A percentile compares a stretch with the other conserved stretches of the same genome.
phyloP scores from a whole-genome alignment of 2,329 filamentous ascomycete genomes.

The Xylariomycetidae sp. region DNA sequence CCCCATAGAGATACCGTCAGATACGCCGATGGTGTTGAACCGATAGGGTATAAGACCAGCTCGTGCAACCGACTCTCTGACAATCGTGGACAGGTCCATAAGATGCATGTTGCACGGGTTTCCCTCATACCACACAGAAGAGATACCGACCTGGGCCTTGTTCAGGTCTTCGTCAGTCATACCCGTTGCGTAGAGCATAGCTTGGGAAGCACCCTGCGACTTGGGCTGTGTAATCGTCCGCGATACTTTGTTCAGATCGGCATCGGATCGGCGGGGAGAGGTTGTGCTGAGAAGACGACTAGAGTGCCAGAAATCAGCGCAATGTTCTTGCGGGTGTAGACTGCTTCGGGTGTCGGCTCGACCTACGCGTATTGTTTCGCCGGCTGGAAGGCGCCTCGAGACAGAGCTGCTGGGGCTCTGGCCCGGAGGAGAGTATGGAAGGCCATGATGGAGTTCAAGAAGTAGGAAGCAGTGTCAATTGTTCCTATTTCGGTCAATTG shows the following conservation, averaged over 20 bases:
- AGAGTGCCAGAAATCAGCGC: too few relatives aligned
- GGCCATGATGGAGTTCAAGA: slow-evolving; percentile 18
- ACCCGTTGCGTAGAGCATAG: slow-evolving; percentile 97
- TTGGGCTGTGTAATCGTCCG: slow-evolving; percentile 89
- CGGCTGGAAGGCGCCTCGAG: slow-evolving; percentile 17
- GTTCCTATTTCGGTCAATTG: slow-evolving; percentile 3
- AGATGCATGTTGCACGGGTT: slow-evolving; percentile 99
- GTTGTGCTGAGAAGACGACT: slow-evolving; percentile 51
- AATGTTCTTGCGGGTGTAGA: too few relatives aligned
- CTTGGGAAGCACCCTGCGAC: slow-evolving; percentile 95
- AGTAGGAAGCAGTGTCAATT: too few relatives aligned
- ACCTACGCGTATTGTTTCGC: slow-evolving; percentile 26
- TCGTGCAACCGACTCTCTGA: slow-evolving; percentile 57
- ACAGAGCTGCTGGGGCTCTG: slow-evolving; percentile 23
- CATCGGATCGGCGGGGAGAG: slow-evolving; percentile 41
- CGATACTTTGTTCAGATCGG: slow-evolving; percentile 78
- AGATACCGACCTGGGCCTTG: slow-evolving; percentile 97
- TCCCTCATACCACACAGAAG: slow-evolving; percentile 95
- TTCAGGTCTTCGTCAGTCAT: slow-evolving; percentile 81
- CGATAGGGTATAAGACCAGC: slow-evolving; percentile 88
- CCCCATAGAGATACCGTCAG: slow-evolving; percentile 97
- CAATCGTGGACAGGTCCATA: slow-evolving; percentile 77
- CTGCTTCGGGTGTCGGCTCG: too few relatives aligned
- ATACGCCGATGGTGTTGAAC: slow-evolving; percentile 98
- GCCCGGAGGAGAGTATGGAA: slow-evolving; percentile 25